phyloP scores from a whole-genome alignment of 2,329 filamentous ascomycete genomes.

The Fusarium azukiicola region DNA sequence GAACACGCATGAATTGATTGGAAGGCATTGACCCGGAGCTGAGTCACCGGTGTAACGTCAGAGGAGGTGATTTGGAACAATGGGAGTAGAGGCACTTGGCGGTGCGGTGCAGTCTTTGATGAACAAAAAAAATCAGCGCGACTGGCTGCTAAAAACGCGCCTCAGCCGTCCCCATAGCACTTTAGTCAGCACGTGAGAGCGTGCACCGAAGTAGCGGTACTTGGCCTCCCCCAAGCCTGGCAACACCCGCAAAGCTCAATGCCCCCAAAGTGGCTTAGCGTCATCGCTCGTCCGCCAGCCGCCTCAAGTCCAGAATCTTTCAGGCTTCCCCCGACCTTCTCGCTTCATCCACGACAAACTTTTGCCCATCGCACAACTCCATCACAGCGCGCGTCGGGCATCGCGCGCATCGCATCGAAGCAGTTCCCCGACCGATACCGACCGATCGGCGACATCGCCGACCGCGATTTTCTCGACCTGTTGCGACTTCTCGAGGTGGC shows the following conservation, averaged over 20 bases:
- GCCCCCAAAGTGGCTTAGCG: conserved; percentile 48
- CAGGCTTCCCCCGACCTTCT: conserved; percentile 63
- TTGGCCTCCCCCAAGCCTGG: conserved; percentile 42
- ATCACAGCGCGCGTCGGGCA: conserved; percentile 77
- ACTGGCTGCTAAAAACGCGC: not conserved
- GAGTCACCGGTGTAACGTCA: conserved; percentile 52
- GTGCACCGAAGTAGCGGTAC: conserved; percentile 47
- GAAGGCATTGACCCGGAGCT: conserved; percentile 44
- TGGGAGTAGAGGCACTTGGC: conserved; percentile 46
- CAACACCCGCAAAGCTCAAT: conserved; percentile 42
- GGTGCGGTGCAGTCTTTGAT: conserved; percentile 1
- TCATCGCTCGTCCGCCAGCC: conserved; percentile 58
- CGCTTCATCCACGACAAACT: conserved; percentile 69
- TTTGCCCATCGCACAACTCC: conserved; percentile 61
- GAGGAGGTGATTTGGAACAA: conserved; percentile 35
- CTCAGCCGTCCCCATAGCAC: not conserved
- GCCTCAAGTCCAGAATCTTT: conserved; percentile 70
- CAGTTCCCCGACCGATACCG: conserved; percentile 52
- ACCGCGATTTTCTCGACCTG: conserved; percentile 62
- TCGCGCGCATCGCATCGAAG: conserved; percentile 63
- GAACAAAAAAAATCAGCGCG: conserved; percentile 39
- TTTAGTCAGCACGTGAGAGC: conserved; percentile 53
- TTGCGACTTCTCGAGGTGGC: conserved; percentile 63
- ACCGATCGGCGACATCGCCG: conserved; percentile 59
- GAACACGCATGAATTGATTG: conserved; percentile 41